Base-by-base conservation (phyloP, 2,329 filamentous ascomycete species). In the Capronia americana region DNA sequence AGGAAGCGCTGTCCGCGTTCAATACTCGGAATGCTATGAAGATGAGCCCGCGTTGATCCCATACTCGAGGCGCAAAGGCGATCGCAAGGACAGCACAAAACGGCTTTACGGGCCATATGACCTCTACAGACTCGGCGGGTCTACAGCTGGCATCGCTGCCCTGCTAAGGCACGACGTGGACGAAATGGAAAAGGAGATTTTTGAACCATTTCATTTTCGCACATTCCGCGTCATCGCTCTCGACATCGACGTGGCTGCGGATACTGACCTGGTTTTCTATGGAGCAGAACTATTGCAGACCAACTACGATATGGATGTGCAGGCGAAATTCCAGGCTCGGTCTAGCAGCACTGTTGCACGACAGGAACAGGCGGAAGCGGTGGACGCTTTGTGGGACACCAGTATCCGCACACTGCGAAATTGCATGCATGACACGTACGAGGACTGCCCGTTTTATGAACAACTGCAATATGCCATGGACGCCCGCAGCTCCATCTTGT, bases 401-500 rank as follows among this genome's bases (percentile, higher is more conserved):
- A 75, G 72, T 1, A 70, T 78, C 46, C 71, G 75, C 11, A 78
- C 76, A 0, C 67, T 78, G 61, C 66, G 71, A 24, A 78, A 78
- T 57, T 78, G 76, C 69, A 77, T 78, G 75, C 74, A 75, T 56
- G 76, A 78, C 46, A 73, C 74, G 1, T 78, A 77, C 56, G 73
- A 74, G 4, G 76, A 78, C 57, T 78, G 76, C 41, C 76, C 76
- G 0, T 77, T 78, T 57, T 78, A 78, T 65, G 76, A 78, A 48
- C 76, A 78, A 17, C 30, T 44, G 17, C 56, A 58, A 32, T 58
- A 17, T 17, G 54, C 41, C 41, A 44, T 57, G 17, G 23, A 34
- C 24, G 17, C 54, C 50, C 48, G 48, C 23, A 11, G 14, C 2
- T 11, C 11, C 11, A 26, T 20, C 14, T 20, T 51, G 14, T 51